phyloP scores from a whole-genome alignment of 805 yeast species.

The Tanozyma kutaoensis region DNA sequence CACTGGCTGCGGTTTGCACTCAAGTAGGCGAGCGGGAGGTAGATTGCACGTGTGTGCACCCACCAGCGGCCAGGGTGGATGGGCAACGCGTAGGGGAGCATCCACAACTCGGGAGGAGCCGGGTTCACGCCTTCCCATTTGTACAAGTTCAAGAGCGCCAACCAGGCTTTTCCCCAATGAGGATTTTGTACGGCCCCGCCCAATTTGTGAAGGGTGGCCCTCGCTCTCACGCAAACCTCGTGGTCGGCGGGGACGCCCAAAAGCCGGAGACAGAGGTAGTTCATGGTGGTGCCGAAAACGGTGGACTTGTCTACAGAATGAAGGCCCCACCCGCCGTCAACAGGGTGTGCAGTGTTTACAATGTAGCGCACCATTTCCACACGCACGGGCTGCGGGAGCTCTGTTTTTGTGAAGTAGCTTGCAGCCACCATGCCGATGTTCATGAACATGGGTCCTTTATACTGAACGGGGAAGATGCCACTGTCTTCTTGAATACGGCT shows the following conservation, averaged over 20 bases:
- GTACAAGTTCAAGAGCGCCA: slow-evolving; percentile 67
- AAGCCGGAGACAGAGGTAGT: slow-evolving; percentile 70
- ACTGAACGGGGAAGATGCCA: slow-evolving; percentile 88
- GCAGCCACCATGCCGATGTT: slow-evolving; percentile 78
- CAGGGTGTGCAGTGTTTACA: slow-evolving; percentile 89
- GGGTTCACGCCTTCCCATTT: slow-evolving; percentile 97
- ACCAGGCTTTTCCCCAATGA: slow-evolving; percentile 97
- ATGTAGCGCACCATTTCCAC: slow-evolving; percentile 72
- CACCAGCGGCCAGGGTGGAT: slow-evolving; percentile 97
- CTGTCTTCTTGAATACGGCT: slow-evolving; percentile 49
- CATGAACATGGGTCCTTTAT: slow-evolving; percentile 98
- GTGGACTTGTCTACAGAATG: slow-evolving; percentile 89
- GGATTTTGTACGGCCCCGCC: slow-evolving; percentile 91
- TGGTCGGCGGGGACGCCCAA: slow-evolving; percentile 67
- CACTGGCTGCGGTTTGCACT: slow-evolving; percentile 44
- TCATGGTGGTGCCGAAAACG: slow-evolving; percentile 85
- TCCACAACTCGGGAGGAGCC: slow-evolving; percentile 93
- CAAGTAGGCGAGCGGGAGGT: slow-evolving; percentile 75
- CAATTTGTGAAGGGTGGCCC: slow-evolving; percentile 49
- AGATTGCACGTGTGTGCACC: slow-evolving; percentile 95
- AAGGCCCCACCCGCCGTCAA: slow-evolving; percentile 99
- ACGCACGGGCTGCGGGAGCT: slow-evolving; percentile 52
- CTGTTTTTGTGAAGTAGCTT: slow-evolving; percentile 52
- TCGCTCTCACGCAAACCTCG: slow-evolving; percentile 66
- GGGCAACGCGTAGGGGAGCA: slow-evolving; percentile 68